Base-by-base conservation (phyloP, 2,329 filamentous ascomycete genomes). In the Aspergillus jensenii region DNA sequence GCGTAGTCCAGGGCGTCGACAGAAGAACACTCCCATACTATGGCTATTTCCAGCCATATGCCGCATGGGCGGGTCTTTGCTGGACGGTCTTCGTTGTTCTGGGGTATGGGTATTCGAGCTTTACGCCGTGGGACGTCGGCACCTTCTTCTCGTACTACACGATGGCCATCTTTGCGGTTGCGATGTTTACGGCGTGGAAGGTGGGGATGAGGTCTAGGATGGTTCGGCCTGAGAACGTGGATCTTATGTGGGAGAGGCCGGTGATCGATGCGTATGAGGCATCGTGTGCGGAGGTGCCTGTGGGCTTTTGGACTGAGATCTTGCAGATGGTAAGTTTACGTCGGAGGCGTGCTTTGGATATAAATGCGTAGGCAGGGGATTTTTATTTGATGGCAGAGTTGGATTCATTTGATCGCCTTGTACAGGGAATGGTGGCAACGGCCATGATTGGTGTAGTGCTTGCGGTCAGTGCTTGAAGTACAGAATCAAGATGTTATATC, bases 121-220 rank as follows among this genome's bases (percentile, higher is more conserved):
- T 46, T 21, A 46, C 25, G 19, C 44, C 44, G 21, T 46, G 44
- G 44, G 23, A 46, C 12, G 44, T 46, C 4, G 44, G 23, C 8
- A 74, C 65, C 54, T 78, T 78, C 67, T 78, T 78, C 69, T 65
- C 76, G 31, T 83, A 82, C 74, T 86, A 84, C 70, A 79, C 80
- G 40, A 84, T 85, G 81, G 73, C 81, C 56, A 67, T 85, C 6
- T 71, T 86, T 25, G 78, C 80, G 0, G 77, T 80, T 5, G 65
- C 83, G 27, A 71, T 84, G 19, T 88, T 81, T 66, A 56, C 80
- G 27, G 77, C 76, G 64, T 90, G 85, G 84, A 90, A 90, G 74
- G n/a, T 89, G 1, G 14, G 84, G 67, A 84, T 85, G 75, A 77
- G 76, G 56, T 89, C 86, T 1, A 78, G 77, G 55, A 75, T 82